Conservation (phyloP, 2,329 filamentous ascomycete genomes). For the Ceratocystis cacaofunesta region DNA sequence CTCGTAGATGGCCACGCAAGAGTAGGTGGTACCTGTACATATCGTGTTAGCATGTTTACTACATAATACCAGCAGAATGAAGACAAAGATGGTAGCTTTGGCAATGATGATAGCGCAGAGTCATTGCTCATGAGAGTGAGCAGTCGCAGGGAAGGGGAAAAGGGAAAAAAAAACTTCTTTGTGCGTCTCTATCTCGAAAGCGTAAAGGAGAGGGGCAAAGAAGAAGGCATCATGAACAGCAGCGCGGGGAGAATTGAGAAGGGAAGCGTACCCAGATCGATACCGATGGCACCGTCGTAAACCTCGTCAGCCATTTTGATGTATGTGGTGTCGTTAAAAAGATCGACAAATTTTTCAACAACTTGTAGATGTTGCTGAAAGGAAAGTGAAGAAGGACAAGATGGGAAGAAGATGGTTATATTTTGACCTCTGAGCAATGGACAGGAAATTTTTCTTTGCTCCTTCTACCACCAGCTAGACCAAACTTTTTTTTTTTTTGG, state of each 20-base stretch:
- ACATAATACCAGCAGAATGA: too few species aligned
- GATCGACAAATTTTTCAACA: slow-evolving; percentile 17
- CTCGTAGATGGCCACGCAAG: slow-evolving; percentile 98
- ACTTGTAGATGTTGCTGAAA: slow-evolving; percentile 18
- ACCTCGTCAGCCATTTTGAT: slow-evolving; percentile 79
- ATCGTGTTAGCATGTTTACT: slow-evolving; percentile 10
- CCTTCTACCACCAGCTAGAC: slow-evolving; percentile 16
- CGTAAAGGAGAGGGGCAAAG: slow-evolving; percentile 4
- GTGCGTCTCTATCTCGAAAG: slow-evolving; percentile 4
- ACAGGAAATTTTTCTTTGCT: slow-evolving; percentile 17
- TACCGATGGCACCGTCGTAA: slow-evolving; percentile 99
- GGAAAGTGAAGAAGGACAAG: slow-evolving; percentile 17
- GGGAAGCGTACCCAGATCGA: slow-evolving; percentile 75
- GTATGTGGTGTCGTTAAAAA: slow-evolving; percentile 17
- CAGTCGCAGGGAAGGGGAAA: background rate
- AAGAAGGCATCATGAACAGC: slow-evolving; percentile 16
- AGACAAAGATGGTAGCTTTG: background rate
- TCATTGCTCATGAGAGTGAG: background rate
- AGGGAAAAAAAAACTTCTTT: slow-evolving; percentile 7
- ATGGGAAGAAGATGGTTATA: slow-evolving; percentile 17
- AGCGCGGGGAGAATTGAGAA: slow-evolving; percentile 7
- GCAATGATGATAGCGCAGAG: background rate
- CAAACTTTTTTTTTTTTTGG: slow-evolving; percentile 17
- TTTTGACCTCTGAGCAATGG: slow-evolving; percentile 17
- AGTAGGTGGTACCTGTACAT: slow-evolving; percentile 85